Percentiles rank a stretch among this genome's conserved stretches.
These are phyloP conservation scores for Corylus avellana DNA, from an alignment of 306 rosid genomes.

Conservation along the genomic window DNA sequence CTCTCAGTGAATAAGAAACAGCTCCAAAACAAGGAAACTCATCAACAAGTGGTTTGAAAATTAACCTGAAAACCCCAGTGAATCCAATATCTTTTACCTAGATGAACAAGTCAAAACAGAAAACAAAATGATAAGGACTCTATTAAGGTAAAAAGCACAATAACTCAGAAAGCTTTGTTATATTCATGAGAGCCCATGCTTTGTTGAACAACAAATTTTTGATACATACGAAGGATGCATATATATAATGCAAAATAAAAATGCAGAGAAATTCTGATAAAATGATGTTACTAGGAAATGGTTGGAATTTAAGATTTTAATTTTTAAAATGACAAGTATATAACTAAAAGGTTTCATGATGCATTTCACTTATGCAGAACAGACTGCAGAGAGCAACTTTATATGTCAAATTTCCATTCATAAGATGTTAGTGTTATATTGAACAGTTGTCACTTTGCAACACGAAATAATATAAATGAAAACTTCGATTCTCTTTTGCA, in stretches of 20 bases:
- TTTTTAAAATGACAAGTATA: neutral
- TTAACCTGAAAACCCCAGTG: slow-evolving; percentile 99
- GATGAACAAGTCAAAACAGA: slow-evolving; percentile 47
- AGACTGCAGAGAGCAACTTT: neutral
- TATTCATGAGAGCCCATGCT: neutral
- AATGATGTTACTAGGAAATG: neutral
- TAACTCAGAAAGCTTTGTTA: neutral
- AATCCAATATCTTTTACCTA: slow-evolving; percentile 97
- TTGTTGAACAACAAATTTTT: neutral
- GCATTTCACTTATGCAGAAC: neutral
- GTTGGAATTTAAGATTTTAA: neutral
- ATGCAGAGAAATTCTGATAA: neutral
- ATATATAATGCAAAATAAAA: neutral
- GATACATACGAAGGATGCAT: neutral
- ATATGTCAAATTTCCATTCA: neutral
- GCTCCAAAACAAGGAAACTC: slow-evolving; percentile 93
- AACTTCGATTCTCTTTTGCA: no score
- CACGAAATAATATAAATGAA: no score
- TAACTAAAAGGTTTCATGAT: neutral
- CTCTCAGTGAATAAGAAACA: slow-evolving; percentile 70
- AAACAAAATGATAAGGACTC: slow-evolving; percentile 32
- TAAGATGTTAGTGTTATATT: neutral
- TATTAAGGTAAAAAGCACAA: slow-evolving; percentile 21
- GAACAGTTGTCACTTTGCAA: neutral
- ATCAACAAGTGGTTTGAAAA: slow-evolving; percentile 86